Conservation (phyloP, 306 rosid genomes). For the Vigna nakashimae region DNA sequence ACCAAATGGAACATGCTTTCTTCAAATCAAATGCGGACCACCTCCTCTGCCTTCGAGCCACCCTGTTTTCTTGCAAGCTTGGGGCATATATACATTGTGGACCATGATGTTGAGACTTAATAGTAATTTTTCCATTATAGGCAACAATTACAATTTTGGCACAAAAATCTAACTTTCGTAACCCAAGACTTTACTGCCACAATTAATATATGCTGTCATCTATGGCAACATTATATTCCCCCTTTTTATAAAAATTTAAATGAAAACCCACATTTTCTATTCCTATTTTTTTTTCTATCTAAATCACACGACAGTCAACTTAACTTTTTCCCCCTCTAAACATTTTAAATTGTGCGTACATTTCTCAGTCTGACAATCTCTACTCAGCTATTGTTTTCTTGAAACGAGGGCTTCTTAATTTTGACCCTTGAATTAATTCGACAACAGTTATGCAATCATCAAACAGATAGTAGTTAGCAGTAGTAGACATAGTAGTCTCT, state of each 20-base stretch:
- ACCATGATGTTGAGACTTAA: constrained; percentile 39
- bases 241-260: not conserved
- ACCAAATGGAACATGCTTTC: constrained; percentile 48
- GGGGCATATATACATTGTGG: constrained; percentile 46
- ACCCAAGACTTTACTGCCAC: constrained; percentile 14
- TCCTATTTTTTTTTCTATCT: not conserved
- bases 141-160: constrained; percentile 57
- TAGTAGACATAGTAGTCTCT: not conserved
- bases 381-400: constrained; percentile 1
- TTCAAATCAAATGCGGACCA: constrained; percentile 42
- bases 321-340: not conserved
- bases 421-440: not conserved
- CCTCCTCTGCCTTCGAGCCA: constrained; percentile 42
- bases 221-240: constrained; percentile 10
- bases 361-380: constrained; percentile 7
- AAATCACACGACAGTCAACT: not conserved
- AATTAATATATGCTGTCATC: constrained; percentile 28
- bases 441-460: not conserved
- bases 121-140: constrained; percentile 50
- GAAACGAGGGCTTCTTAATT: not conserved
- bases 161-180: constrained; percentile 39
- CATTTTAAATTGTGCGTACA: not conserved
- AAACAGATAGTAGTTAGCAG: not conserved
- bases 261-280: not conserved
- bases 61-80: constrained; percentile 47